These are phyloP conservation scores for Alternaria sp. DNA, from an alignment of 2,329 filamentous ascomycete species.

Conservation along the genomic window DNA sequence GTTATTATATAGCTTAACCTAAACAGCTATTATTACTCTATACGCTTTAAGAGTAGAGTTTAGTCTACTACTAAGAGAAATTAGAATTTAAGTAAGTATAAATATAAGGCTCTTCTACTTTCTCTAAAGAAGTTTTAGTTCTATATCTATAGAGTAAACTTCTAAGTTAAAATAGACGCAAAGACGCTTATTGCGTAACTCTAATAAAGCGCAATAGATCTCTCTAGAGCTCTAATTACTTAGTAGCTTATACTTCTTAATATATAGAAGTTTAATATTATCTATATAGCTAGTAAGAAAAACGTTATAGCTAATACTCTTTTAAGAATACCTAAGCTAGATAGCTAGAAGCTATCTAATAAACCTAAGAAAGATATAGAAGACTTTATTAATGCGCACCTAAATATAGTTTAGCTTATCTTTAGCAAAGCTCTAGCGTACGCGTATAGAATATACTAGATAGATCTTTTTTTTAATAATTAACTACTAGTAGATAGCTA, in stretches of 20 bases:
- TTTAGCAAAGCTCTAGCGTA: too few species aligned
- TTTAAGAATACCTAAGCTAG: too few species aligned
- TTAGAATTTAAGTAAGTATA: neutral
- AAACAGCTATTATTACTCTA: too few species aligned
- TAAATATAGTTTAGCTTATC: neutral
- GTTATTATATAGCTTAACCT: too few species aligned
- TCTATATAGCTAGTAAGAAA: neutral
- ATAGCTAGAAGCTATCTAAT: too few species aligned
- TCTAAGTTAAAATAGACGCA: neutral
- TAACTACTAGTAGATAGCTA: too few species aligned
- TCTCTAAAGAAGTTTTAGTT: neutral
- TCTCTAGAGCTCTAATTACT: neutral
- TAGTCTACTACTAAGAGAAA: neutral
- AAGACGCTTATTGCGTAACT: neutral
- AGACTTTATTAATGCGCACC: too few species aligned
- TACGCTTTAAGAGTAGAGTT: too few species aligned
- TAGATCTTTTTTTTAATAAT: too few species aligned
- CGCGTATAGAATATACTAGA: too few species aligned
- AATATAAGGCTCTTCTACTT: neutral
- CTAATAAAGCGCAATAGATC: neutral
- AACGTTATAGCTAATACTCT: neutral
- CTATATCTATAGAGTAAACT: neutral
- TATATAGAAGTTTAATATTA: neutral
- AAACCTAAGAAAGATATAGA: too few species aligned
- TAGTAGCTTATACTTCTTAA: neutral